These are phyloP conservation scores for Kalmanozyma brasiliensis DNA, from an alignment of 1,284 basidiomycete genomes.

Conservation along the genomic window DNA sequence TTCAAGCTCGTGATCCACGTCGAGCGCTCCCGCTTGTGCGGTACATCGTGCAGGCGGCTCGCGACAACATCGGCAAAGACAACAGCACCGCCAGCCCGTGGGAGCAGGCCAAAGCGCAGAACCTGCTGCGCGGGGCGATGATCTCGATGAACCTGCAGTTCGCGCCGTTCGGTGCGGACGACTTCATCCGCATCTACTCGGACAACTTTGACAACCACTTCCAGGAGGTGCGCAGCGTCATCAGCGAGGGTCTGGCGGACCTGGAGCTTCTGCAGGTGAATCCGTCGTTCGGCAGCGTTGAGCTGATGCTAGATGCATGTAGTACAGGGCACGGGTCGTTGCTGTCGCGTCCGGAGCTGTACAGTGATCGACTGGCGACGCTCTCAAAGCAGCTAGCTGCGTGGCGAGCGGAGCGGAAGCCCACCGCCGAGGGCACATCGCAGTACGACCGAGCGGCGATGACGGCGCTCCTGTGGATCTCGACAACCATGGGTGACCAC, in stretches of 20 bases:
- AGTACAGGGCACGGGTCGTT: slow-evolving; percentile 71
- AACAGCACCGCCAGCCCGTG: slow-evolving; percentile 48
- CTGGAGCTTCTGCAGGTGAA: slow-evolving; percentile 70
- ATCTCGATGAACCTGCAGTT: slow-evolving; percentile 52
- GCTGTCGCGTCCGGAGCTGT: slow-evolving; percentile 71
- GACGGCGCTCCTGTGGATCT: slow-evolving; percentile 62
- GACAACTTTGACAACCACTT: slow-evolving; percentile 65
- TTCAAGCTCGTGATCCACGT: slow-evolving; percentile 84
- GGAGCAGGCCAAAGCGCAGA: slow-evolving; percentile 71
- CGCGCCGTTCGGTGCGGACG: slow-evolving; percentile 45
- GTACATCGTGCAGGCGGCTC: slow-evolving; percentile 68
- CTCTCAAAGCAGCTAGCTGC: slow-evolving; percentile 62
- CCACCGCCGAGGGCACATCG: slow-evolving; percentile 67
- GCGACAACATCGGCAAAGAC: slow-evolving; percentile 50
- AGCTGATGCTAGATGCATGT: slow-evolving; percentile 77
- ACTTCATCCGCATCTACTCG: slow-evolving; percentile 61
- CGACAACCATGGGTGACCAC: slow-evolving; percentile 64
- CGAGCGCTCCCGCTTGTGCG: slow-evolving; percentile 81
- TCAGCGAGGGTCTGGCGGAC: slow-evolving; percentile 68
- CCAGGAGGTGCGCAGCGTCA: slow-evolving; percentile 68
- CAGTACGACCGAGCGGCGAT: slow-evolving; percentile 62
- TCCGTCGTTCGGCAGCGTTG: slow-evolving; percentile 78
- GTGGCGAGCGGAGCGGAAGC: slow-evolving; percentile 66
- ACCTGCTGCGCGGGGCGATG: slow-evolving; percentile 69
- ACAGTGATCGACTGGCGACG: slow-evolving; percentile 71